phyloP scores from a whole-genome alignment of 2,329 filamentous ascomycete genomes.

The Paracorniculantispora psalliotae region DNA sequence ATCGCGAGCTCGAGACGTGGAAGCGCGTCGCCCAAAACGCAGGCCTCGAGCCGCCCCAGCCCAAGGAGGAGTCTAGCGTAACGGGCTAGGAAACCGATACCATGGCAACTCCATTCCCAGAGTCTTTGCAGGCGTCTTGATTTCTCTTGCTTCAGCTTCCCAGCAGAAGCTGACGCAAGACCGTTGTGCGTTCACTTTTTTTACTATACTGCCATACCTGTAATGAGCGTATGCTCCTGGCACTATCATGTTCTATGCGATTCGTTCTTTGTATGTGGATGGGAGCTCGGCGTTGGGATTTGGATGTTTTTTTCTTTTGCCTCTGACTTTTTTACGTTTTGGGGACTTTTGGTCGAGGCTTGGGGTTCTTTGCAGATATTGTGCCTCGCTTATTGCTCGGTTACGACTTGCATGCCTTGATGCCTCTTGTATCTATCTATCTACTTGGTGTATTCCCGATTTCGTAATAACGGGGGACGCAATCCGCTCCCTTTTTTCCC shows the following conservation, averaged over 20 bases:
- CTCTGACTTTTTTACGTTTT: not conserved
- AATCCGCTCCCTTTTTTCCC: too few relatives aligned
- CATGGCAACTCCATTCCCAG: not conserved
- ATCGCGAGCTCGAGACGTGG: slow-evolving; percentile 74
- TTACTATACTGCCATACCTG: not conserved
- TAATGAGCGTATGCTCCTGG: slow-evolving; percentile 1
- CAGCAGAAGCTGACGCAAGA: too few relatives aligned
- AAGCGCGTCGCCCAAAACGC: slow-evolving; percentile 63
- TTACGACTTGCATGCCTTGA: not conserved
- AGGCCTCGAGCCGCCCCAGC: slow-evolving; percentile 44
- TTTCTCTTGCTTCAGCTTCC: not conserved
- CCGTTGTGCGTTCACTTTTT: too few relatives aligned
- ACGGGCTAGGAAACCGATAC: slow-evolving; percentile 10
- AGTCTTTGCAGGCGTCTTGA: not conserved
- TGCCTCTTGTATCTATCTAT: not conserved
- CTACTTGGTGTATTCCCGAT: not conserved
- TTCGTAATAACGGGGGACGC: too few relatives aligned
- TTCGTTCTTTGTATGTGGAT: not conserved
- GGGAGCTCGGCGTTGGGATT: slow-evolving; percentile 1
- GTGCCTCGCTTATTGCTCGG: not conserved
- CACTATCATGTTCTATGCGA: not conserved
- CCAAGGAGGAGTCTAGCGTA: slow-evolving; percentile 31
- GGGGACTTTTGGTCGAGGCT: not conserved
- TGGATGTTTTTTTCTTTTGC: not conserved
- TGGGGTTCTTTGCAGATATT: too few relatives aligned